Conservation (phyloP, 345 rosid species). For the Euphorbia peplus region DNA sequence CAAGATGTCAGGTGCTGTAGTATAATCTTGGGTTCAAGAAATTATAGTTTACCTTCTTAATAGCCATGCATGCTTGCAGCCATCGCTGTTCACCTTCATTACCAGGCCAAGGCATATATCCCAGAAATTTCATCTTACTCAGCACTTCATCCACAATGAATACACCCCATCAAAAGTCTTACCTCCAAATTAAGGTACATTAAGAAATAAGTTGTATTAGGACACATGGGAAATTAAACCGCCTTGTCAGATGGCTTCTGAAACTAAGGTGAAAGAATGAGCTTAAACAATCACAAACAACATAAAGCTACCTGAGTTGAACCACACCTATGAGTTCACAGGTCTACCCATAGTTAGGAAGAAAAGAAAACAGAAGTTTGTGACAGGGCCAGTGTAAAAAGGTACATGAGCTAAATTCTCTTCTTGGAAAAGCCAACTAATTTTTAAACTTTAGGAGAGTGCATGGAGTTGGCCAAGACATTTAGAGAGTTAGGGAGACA, state of each 20-base stretch:
- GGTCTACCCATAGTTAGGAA: neutral
- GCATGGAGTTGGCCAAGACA: neutral
- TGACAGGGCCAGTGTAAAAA: neutral
- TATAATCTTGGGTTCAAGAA: too few species aligned
- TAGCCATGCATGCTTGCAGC: slow-evolving; percentile 96
- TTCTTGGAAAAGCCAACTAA: too few species aligned
- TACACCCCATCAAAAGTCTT: neutral
- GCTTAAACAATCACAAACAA: neutral
- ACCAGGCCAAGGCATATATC: slow-evolving; percentile 99
- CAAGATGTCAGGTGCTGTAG: neutral
- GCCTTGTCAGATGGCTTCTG: neutral
- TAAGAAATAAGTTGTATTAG: neutral
- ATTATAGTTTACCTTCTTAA: slow-evolving; percentile 91
- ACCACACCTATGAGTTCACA: neutral
- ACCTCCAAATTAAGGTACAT: neutral
- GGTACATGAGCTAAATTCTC: neutral
- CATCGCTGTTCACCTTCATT: slow-evolving; percentile 89
- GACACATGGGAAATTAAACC: neutral
- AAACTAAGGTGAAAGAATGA: slow-evolving; percentile 1
- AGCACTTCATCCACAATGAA: slow-evolving; percentile 70
- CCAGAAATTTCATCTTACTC: slow-evolving; percentile 77
- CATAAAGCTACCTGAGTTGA: neutral
- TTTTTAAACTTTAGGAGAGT: neutral
- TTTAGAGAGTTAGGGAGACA: neutral
- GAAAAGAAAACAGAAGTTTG: neutral